Conservation (phyloP, 1,139 yeast species). For the Hansenula sp. region DNA sequence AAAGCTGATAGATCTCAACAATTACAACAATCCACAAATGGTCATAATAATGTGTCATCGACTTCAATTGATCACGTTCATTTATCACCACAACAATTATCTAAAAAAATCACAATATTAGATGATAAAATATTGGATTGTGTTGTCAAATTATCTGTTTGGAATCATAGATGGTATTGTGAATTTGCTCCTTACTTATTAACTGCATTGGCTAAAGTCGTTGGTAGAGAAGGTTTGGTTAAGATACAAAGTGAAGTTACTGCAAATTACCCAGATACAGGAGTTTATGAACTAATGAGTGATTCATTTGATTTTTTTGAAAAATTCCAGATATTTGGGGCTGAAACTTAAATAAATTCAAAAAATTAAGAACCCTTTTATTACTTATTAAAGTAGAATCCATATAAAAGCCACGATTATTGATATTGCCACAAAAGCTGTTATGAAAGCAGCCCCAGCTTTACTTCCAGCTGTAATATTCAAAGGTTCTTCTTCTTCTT, state of each 20-base stretch:
- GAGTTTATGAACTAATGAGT: slow-evolving; percentile 57
- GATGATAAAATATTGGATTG: slow-evolving; percentile 65
- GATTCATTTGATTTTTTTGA: slow-evolving; percentile 47
- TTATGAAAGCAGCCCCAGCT: slow-evolving; percentile 83
- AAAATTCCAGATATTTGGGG: slow-evolving; percentile 37
- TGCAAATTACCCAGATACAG: slow-evolving; percentile 57
- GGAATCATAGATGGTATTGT: slow-evolving; percentile 97
- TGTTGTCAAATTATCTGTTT: slow-evolving; percentile 72
- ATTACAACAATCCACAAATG: slow-evolving; percentile 3
- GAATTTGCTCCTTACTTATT: slow-evolving; percentile 76
- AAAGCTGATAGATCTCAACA: slow-evolving; percentile 6
- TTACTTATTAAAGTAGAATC: background rate
- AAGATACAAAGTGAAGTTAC: slow-evolving; percentile 74
- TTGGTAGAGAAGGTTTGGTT: slow-evolving; percentile 72
- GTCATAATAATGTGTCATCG: slow-evolving; percentile 9
- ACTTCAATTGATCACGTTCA: slow-evolving; percentile 7
- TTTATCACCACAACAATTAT: slow-evolving; percentile 28
- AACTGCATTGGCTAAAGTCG: slow-evolving; percentile 51
- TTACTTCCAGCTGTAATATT: slow-evolving; percentile 53
- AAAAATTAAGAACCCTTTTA: background rate
- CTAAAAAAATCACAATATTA: slow-evolving; percentile 42
- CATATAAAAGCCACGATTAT: slow-evolving; percentile 42
- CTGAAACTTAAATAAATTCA: slow-evolving; percentile 17
- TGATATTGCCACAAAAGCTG: slow-evolving; percentile 61
- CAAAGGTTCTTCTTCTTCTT: slow-evolving; percentile 33